Conservation (phyloP, 106 monocot species). For the Dendrobium huoshanense region DNA sequence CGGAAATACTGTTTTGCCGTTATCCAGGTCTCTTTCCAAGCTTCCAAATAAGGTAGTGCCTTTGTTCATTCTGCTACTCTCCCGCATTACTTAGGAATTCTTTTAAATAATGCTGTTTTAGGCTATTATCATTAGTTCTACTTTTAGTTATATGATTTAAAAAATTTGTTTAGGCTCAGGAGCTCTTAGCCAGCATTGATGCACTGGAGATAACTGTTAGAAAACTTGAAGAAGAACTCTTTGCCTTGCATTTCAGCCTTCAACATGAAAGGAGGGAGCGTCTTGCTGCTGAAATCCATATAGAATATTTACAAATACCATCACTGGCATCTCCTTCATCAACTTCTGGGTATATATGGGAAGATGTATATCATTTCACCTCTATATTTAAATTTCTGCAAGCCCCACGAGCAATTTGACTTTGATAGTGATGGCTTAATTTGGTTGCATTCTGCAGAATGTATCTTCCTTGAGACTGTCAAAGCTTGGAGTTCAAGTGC, state of each 20-base stretch:
- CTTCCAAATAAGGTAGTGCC: constrained; percentile 45
- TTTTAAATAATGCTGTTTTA: background rate
- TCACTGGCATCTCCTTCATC: constrained; percentile 11
- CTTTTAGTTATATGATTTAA: background rate
- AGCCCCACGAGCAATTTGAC: background rate
- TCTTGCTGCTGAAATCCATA: constrained; percentile 20
- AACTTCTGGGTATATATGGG: constrained; percentile 29
- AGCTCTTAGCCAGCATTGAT: constrained; percentile 50
- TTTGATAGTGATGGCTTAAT: constrained; percentile 8
- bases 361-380: constrained; percentile 27
- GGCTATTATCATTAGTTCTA: background rate
- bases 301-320: constrained; percentile 6
- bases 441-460: constrained; percentile 16
- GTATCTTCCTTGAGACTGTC: constrained; percentile 33
- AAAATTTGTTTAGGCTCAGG: constrained; percentile 33
- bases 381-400: background rate
- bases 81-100: background rate
- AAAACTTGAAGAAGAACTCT: constrained; percentile 52
- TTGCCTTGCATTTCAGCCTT: constrained; percentile 23
- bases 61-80: background rate
- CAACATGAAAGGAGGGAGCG: constrained; percentile 36
- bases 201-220: constrained; percentile 44
- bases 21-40: constrained; percentile 27
- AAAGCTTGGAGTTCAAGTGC: constrained; percentile 24
- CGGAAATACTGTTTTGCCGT: constrained; percentile 15